Conservation (phyloP, 768 basidiomycete species). For the Galerina sulciceps region DNA sequence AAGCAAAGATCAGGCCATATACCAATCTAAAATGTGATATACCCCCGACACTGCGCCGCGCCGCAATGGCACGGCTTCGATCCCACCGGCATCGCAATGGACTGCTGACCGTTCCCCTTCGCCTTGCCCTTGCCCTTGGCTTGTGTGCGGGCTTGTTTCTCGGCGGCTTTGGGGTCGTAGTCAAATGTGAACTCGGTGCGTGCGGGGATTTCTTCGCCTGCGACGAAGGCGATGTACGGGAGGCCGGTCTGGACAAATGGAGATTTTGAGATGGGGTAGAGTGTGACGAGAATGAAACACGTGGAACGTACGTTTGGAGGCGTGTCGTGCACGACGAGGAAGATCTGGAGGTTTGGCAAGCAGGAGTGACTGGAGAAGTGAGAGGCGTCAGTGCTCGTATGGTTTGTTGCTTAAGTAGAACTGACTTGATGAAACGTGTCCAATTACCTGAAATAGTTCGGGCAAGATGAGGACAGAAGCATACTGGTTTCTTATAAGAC, state of each 20-base stretch:
- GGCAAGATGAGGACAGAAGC: not conserved
- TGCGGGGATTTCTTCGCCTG: conserved; percentile 49
- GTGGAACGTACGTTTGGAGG: conserved; percentile 50
- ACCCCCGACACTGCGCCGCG: conserved; percentile 15
- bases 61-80: conserved; percentile 15
- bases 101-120: conserved; percentile 10
- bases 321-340: conserved; percentile 65
- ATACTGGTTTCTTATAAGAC: not conserved
- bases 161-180: conserved; percentile 50
- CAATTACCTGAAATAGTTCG: conserved; percentile 59
- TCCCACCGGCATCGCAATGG: conserved; percentile 10
- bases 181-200: conserved; percentile 66
- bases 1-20: not conserved
- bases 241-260: conserved; percentile 50
- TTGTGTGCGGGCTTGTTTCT: not conserved
- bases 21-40: not conserved
- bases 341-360: conserved; percentile 59
- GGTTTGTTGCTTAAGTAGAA: not conserved
- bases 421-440: conserved; percentile 77
- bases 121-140: not conserved
- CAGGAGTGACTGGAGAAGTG: conserved; percentile 64
- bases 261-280: not conserved
- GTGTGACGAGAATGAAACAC: not conserved
- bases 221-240: conserved; percentile 67
- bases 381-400: not conserved